These are phyloP conservation scores for Prunus armeniaca DNA, from an alignment of 306 rosid species.

Conservation along the genomic window DNA sequence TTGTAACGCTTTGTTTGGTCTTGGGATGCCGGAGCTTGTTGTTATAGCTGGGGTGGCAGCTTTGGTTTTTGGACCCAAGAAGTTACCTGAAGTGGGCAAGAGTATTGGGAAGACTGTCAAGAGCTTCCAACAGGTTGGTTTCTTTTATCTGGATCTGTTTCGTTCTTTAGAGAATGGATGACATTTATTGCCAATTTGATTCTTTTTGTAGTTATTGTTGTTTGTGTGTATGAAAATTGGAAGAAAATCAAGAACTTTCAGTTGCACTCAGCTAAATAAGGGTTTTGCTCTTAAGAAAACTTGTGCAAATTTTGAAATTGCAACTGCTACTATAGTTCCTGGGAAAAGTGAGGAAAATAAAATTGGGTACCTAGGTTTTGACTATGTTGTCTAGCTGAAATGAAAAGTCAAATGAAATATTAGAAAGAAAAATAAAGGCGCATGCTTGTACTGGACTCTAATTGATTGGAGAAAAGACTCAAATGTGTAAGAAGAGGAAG, in stretches of 20 bases:
- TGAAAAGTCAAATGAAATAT: not conserved
- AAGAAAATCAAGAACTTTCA: not conserved
- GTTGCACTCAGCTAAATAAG: not conserved
- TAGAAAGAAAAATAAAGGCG: not conserved
- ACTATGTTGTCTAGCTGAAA: not conserved
- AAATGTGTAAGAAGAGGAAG: not conserved
- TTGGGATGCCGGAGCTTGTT: slow-evolving; percentile 86
- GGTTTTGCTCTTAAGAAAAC: not conserved
- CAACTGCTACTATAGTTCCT: not conserved
- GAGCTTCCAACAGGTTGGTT: slow-evolving; percentile 90
- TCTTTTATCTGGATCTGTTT: not conserved
- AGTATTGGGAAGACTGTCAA: slow-evolving; percentile 92
- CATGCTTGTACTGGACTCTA: not conserved
- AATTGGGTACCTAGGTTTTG: not conserved
- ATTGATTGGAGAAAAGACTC: not conserved
- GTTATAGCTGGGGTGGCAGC: slow-evolving; percentile 96
- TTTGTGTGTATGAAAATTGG: not conserved
- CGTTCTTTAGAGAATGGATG: not conserved
- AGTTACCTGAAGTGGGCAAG: slow-evolving; percentile 93
- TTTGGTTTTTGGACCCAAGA: slow-evolving; percentile 87
- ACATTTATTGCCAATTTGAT: not conserved
- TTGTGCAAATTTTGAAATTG: not conserved
- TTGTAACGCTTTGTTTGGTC: slow-evolving; percentile 85
- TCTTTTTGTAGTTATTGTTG: not conserved
- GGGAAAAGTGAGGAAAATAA: not conserved